phyloP scores from a whole-genome alignment of 2,329 filamentous ascomycete species.

The Neopestalotiopsis rosae region DNA sequence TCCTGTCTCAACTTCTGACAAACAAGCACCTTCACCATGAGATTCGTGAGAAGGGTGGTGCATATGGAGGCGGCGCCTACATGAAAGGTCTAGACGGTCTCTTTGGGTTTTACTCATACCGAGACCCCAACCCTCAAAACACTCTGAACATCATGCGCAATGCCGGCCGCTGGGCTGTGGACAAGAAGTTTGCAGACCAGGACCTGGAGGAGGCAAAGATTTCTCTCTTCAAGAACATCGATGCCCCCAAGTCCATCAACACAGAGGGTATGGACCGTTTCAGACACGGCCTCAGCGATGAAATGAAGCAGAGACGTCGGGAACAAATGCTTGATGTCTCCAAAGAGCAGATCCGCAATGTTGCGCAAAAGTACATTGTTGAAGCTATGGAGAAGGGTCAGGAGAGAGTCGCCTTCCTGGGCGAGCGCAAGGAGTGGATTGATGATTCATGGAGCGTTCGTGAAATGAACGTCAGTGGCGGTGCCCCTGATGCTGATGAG shows the following conservation, averaged over 20 bases:
- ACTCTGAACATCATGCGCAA: slow-evolving; percentile 84
- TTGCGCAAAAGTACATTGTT: slow-evolving; percentile 82
- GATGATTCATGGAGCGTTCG: slow-evolving; percentile 75
- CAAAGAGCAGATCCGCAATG: slow-evolving; percentile 77
- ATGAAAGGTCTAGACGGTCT: slow-evolving; percentile 79
- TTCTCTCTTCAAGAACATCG: slow-evolving; percentile 88
- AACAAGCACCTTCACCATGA: slow-evolving; percentile 97
- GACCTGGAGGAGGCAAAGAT: slow-evolving; percentile 97
- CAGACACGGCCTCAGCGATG: slow-evolving; percentile 81
- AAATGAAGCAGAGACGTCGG: slow-evolving; percentile 86
- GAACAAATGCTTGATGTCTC: slow-evolving; percentile 88
- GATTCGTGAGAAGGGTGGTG: slow-evolving; percentile 96
- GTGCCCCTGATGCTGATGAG: slow-evolving; percentile 35
- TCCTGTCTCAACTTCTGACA: slow-evolving; percentile 89
- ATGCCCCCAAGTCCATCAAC: slow-evolving; percentile 87
- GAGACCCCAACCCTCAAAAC: slow-evolving; percentile 92
- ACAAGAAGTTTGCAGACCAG: slow-evolving; percentile 79
- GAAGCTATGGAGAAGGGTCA: slow-evolving; percentile 64
- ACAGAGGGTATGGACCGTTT: slow-evolving; percentile 88
- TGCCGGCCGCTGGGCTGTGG: slow-evolving; percentile 81
- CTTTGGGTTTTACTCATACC: slow-evolving; percentile 96
- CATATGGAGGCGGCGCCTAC: slow-evolving; percentile 92
- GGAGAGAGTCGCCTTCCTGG: slow-evolving; percentile 75
- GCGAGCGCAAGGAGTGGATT: slow-evolving; percentile 82
- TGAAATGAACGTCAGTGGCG: slow-evolving; percentile 70